Evolutionary conservation across 192 early-diverging fungal genomes (phyloP), one percentile per base, ranked within the genome.

Genomic region (Backusella psychrophila): DNA sequence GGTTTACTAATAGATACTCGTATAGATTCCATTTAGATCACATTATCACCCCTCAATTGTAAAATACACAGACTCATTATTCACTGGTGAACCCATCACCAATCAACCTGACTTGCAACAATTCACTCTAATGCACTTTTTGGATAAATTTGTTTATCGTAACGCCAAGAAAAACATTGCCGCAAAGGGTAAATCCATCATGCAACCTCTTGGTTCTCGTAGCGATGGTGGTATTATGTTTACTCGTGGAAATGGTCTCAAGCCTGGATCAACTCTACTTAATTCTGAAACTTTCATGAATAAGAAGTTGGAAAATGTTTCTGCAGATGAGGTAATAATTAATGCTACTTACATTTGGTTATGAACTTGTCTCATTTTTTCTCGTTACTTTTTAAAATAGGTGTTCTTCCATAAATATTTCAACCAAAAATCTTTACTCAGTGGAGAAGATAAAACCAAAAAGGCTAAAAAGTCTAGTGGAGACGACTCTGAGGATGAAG

Each of bases 61-160:
- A n/a, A 86, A 94, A 71, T 97, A 96, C 71, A 91, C 94, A 42
- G 81, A 86, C 42, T 89, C 89, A 46, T 84, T 98, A 26, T 83
- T 96, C 49, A 85, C 88, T 19, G 87, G 92, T 19, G 81, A 91
- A 77, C 85, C 87, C 33, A 95, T 97, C 49, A 75, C 85, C 46
- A 81, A 81, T 26, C 87, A 90, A 21, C 90, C 91, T 75, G 95
- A 96, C 71, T 87, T 99, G 69, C 93, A 95, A 78, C 93, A 92
- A 78, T 95, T 97, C 83, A 96, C 96, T 14, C 84, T 98, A 52
- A 85, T 91, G 66, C 95, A 96, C 76, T 99, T 99, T 87, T 89
- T 99, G 65, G 96, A 99, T 77, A 88, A 93, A 46, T 98, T 99
- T 88, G 94, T 98, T 31, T 97, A 91, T 85, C 95, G 96, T 83